Evolutionary conservation across 768 basidiomycete species (phyloP), one percentile per base, ranked within the genome.

Genomic region (Mycena vulgaris): DNA sequence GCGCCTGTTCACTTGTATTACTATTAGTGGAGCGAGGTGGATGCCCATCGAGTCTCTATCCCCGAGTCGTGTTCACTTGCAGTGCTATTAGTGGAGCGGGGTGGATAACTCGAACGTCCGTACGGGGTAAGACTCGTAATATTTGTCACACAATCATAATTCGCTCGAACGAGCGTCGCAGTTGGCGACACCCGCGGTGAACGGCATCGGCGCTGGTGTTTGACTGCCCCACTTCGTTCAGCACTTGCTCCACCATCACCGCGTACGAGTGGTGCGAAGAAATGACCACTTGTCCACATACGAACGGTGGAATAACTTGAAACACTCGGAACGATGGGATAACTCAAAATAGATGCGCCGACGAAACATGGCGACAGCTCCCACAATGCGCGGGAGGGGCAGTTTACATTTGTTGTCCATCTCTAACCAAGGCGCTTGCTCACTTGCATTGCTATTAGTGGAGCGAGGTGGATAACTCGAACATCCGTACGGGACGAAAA

Each of bases 281-380:
- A 47, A 60, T 42, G 56, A 58, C 37, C 56, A 9, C 25, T 42
- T 58, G 40, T 58, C 30, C 48, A 60, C 42, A 45, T 45, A 45
- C 28, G 45, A 60, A 48, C 45, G 59, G 30, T 60, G 23, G 59
- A n/a, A 60, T 48, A 60, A 31, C 45, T 30, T 42, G 39, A 58
- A 58, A 58, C 57, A 58, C 57, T 23, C 14, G 28, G 49, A 51
- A 51, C 27, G 47, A 23, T 48, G 47, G 23, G 47, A 48, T 48
- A 48, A 5, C 47, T 48, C 47, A 8, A 48, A 48, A 48, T 6
- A 25, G 8, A n/a, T 16, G 47, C n/a, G n/a, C n/a, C n/a, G n/a
- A n/a, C n/a, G n/a, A n/a, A n/a, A n/a, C n/a, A n/a, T n/a, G n/a
- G n/a, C n/a, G n/a, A n/a, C 33, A 35, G 13, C 33, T 35, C 33